phyloP scores from a whole-genome alignment of 495 filamentous ascomycete species.

The Beverwykella pulmonaria region DNA sequence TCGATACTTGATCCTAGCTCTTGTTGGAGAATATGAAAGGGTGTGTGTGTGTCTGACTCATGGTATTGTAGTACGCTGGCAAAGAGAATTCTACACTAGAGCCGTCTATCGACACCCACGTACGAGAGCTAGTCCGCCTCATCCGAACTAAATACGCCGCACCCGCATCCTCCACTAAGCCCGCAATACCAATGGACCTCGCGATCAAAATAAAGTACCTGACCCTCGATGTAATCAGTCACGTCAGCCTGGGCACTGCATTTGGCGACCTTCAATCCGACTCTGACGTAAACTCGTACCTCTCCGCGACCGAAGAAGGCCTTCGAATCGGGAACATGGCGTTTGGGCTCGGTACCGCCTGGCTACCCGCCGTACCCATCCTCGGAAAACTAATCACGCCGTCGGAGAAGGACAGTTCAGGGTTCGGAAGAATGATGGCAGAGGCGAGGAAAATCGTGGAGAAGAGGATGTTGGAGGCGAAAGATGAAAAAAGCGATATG shows the following conservation, averaged over 20 bases:
- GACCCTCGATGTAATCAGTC: slow-evolving; percentile 53
- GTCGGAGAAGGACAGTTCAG: slow-evolving; percentile 25
- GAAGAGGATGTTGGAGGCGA: slow-evolving; percentile 22
- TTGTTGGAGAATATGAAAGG: not conserved
- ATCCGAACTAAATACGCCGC: slow-evolving; percentile 44
- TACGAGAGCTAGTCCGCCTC: slow-evolving; percentile 35
- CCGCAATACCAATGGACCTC: slow-evolving; percentile 48
- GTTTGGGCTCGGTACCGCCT: slow-evolving; percentile 20
- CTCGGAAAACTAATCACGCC: slow-evolving; percentile 30
- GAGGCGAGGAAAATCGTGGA: slow-evolving; percentile 20
- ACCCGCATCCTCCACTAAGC: slow-evolving; percentile 9
- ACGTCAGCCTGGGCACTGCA: slow-evolving; percentile 49
- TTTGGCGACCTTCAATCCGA: slow-evolving; percentile 52
- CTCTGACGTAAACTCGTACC: slow-evolving; percentile 54
- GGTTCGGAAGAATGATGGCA: slow-evolving; percentile 36
- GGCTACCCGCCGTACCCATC: slow-evolving; percentile 30
- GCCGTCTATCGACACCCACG: slow-evolving; percentile 36
- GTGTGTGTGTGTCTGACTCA: not conserved
- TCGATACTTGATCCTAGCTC: not conserved
- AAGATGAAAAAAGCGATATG: slow-evolving; percentile 44
- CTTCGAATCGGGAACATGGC: slow-evolving; percentile 24
- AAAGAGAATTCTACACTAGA: slow-evolving; percentile 40
- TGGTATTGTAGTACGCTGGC: slow-evolving; percentile 34
- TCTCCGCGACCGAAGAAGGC: slow-evolving; percentile 46
- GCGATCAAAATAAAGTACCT: slow-evolving; percentile 49